Evolutionary conservation across 192 early-diverging fungal genomes (phyloP).

Genomic region (Backusella psychrophila): DNA sequence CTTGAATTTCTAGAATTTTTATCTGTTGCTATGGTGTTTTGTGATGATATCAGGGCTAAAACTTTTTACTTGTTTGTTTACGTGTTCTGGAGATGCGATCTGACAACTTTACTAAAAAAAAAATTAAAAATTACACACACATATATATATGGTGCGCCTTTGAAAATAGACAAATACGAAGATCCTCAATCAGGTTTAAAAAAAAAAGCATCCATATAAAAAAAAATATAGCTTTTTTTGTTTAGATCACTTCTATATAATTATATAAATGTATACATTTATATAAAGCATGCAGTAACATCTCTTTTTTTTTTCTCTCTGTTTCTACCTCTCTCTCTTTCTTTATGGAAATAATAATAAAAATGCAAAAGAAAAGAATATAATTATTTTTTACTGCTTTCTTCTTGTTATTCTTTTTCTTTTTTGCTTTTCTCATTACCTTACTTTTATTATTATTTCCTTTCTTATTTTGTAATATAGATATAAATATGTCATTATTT

Average conservation of each 20-base stretch:
- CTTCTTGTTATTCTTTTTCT: neutral
- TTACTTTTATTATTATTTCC: neutral
- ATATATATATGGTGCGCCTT: neutral
- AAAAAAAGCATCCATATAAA: neutral
- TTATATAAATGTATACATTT: neutral
- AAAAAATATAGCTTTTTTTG: neutral
- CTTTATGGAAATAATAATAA: neutral
- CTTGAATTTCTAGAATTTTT: neutral
- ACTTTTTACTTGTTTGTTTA: neutral
- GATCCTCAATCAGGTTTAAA: neutral
- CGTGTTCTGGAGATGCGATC: neutral
- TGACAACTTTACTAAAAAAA: neutral
- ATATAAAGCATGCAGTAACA: neutral
- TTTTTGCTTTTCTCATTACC: neutral
- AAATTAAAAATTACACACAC: neutral
- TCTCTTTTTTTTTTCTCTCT: neutral
- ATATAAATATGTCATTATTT: neutral
- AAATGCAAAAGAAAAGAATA: conserved; percentile 2
- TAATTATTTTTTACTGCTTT: conserved; percentile 2
- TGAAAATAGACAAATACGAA: neutral
- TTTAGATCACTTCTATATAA: neutral
- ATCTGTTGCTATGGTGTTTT: neutral
- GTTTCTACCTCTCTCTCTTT: neutral
- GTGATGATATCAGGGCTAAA: neutral
- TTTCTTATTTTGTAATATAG: neutral